Conservation (phyloP, 108 stramenopile species). For the Skeletonema tropicum region DNA sequence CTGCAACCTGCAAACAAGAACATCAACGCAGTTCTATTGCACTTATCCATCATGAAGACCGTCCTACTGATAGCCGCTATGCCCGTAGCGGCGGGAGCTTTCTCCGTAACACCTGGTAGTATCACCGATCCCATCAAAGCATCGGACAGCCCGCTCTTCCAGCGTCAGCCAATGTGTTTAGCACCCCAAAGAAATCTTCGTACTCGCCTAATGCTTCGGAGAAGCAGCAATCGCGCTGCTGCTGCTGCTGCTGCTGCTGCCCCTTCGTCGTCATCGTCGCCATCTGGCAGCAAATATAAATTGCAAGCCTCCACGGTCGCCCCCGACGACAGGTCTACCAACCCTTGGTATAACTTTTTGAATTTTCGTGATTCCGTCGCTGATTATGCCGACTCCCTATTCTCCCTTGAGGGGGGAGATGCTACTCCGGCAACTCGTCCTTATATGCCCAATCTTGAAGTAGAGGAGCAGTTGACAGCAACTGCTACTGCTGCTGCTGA, state of each 20-base stretch:
- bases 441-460: slow-evolving; percentile 2
- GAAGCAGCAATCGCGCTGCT: neutral
- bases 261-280: too few species aligned
- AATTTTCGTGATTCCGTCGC: neutral
- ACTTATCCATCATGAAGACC: neutral
- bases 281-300: neutral
- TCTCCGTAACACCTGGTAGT: neutral
- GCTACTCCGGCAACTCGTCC: neutral
- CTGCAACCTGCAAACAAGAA: too few species aligned
- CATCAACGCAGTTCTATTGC: neutral
- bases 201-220: neutral
- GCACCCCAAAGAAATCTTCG: neutral
- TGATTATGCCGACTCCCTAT: neutral
- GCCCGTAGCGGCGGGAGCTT: neutral
- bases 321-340: neutral
- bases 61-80: neutral
- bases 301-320: neutral
- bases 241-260: too few species aligned
- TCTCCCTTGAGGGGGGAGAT: neutral
- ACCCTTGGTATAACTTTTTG: neutral
- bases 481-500: neutral
- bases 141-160: too few species aligned
- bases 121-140: neutral
- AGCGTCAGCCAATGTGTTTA: too few species aligned
- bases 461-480: neutral